Evolutionary conservation across 2,329 filamentous ascomycete genomes (phyloP).

Genomic region (Botryosphaeria dothidea): DNA sequence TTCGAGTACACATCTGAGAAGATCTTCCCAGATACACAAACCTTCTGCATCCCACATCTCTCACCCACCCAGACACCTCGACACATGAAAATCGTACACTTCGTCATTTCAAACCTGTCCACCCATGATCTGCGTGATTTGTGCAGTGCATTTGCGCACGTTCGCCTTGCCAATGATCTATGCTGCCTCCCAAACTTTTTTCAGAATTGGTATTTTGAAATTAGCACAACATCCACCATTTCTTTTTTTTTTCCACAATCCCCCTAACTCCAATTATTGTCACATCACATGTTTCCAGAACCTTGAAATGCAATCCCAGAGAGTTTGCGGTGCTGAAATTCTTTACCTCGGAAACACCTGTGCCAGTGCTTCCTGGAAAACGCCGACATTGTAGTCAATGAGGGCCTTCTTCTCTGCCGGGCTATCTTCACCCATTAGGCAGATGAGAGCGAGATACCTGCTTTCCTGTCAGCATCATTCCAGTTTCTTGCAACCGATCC

Average conservation of each 20-base stretch:
- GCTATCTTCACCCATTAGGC: conserved; percentile 80
- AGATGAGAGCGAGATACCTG: conserved; percentile 77
- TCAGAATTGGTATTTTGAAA: background rate
- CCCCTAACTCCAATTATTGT: background rate
- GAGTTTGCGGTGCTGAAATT: background rate
- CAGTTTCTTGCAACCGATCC: too few species aligned
- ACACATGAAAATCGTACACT: background rate
- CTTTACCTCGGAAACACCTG: conserved; percentile 67
- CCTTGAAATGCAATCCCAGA: background rate
- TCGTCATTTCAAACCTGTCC: background rate
- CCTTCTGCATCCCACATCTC: background rate
- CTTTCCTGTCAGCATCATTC: background rate
- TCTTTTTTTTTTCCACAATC: background rate
- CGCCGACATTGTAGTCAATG: conserved; percentile 84
- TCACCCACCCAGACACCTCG: background rate
- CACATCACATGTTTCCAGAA: background rate
- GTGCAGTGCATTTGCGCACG: background rate
- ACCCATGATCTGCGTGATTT: background rate
- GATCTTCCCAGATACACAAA: too few species aligned
- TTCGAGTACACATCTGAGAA: background rate
- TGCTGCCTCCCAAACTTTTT: background rate
- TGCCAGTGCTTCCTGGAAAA: conserved; percentile 74
- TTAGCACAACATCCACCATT: background rate
- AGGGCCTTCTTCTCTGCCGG: conserved; percentile 81
- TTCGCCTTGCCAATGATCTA: background rate